A percentile compares a stretch with the other conserved stretches of the same genome.
Evolutionary conservation across 306 rosid genomes (phyloP).

Genomic region (Medicago ruthenica): DNA sequence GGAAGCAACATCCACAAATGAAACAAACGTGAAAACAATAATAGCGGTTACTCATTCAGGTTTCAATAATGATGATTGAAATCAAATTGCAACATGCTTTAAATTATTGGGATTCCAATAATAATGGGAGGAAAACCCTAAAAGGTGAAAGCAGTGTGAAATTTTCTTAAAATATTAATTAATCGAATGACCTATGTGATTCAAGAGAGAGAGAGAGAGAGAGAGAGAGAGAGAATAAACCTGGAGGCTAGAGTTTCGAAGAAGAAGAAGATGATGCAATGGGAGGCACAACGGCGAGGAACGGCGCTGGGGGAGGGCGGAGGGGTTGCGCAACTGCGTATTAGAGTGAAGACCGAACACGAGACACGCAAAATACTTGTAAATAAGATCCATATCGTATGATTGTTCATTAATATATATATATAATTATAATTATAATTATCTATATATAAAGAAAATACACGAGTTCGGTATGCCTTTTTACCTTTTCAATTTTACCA

Average conservation of each 20-base stretch:
- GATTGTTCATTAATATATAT: no score
- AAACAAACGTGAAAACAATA: neutral
- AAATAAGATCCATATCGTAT: no score
- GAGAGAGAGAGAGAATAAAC: neutral
- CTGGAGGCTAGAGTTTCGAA: neutral
- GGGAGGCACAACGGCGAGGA: neutral
- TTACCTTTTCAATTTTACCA: no score
- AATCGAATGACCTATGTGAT: neutral
- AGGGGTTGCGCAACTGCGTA: neutral
- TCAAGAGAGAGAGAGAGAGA: neutral
- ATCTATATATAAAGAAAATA: no score
- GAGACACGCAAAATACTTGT: neutral
- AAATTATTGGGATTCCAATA: neutral
- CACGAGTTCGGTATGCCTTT: no score
- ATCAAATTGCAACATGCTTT: neutral
- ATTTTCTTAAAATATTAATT: no score
- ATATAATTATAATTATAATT: no score
- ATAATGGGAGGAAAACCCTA: neutral
- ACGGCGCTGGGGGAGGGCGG: neutral
- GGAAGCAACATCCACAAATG: constrained; percentile 24
- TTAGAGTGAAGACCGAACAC: neutral
- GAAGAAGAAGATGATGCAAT: neutral
- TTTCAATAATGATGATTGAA: neutral
- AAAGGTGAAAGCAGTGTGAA: no score
- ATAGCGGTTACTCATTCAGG: neutral